Evolutionary conservation across 257 asterid genomes (phyloP), one percentile per base, ranked within the genome.

Genomic region (Nemophila menziesii): DNA sequence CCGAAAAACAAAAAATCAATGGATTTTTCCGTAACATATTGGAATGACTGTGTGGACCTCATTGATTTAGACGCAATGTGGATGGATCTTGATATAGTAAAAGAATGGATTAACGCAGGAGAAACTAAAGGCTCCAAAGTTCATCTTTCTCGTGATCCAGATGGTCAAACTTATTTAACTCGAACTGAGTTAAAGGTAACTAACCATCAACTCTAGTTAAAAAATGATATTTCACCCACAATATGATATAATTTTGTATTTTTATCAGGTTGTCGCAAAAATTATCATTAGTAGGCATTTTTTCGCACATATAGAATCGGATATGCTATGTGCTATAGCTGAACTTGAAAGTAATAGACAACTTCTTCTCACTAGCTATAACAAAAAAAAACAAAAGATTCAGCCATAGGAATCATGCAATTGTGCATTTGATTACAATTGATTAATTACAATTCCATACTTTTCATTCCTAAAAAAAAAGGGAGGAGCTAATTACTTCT

Each of bases 111-210:
- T 47, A 65, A 50, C 29, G 97, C 67, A 46, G 97, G 97, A 53
- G 97, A 89, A 71, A 68, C 82, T 18, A 65, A 41, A 62, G 97
- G 90, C 36, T 73, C 80, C 39, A 80, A 72, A 63, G 77, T 84
- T 57, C 95, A 89, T 67, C 83, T 89, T 45, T 78, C 97, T 11
- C 97, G 95, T 27, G 95, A 89, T 75, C 86, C 82, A 13, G 97
- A 89, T 42, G 95, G 95, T 17, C 93, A 84, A 23, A 84, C 92
- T 58, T 89, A 67, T 62, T 63, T 89, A 53, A 89, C 97, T 29
- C 95, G 75, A 53, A 84, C 86, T 6, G 97, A 89, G 79, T 80
- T 89, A 84, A 84, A 79, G 95, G 97, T 89, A 36, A 22, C 1
- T 29, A 29, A 29, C 3, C 7, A 29, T 29, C 9, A n/a, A n/a